These are phyloP conservation scores for Multifurca ochricompacta DNA, from an alignment of 768 basidiomycete species.

Conservation along the genomic window DNA sequence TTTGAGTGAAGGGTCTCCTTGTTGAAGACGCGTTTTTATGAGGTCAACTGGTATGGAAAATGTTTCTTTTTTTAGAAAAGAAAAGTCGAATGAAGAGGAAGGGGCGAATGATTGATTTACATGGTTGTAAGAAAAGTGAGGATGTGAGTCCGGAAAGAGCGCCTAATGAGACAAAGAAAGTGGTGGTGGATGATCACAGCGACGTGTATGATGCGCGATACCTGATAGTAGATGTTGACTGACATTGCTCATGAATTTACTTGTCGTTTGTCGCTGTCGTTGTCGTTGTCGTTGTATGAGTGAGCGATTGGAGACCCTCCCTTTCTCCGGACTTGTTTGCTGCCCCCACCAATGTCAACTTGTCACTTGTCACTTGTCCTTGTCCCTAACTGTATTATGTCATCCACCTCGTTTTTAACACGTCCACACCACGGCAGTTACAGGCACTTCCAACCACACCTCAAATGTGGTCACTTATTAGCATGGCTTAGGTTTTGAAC, in stretches of 20 bases:
- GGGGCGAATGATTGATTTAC: constrained; percentile 42
- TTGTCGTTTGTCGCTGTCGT: not conserved
- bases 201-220: constrained; percentile 22
- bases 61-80: too few relatives aligned
- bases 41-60: constrained; percentile 58
- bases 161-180: constrained; percentile 34
- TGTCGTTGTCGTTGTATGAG: too few relatives aligned
- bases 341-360: too few relatives aligned
- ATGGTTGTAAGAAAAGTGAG: constrained; percentile 67
- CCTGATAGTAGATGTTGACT: constrained; percentile 60
- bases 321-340: too few relatives aligned
- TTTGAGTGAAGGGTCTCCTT: constrained; percentile 47
- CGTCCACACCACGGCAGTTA: not conserved
- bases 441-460: not conserved
- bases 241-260: constrained; percentile 52
- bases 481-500: not conserved
- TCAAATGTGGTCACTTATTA: not conserved
- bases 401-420: not conserved
- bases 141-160: constrained; percentile 74
- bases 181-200: not conserved
- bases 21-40: constrained; percentile 87
- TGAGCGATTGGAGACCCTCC: too few relatives aligned
- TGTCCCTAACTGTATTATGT: not conserved
- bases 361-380: not conserved
- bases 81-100: not conserved